Conservation (phyloP, 371 early-diverging fungal species). For the Mortierella sp. region DNA sequence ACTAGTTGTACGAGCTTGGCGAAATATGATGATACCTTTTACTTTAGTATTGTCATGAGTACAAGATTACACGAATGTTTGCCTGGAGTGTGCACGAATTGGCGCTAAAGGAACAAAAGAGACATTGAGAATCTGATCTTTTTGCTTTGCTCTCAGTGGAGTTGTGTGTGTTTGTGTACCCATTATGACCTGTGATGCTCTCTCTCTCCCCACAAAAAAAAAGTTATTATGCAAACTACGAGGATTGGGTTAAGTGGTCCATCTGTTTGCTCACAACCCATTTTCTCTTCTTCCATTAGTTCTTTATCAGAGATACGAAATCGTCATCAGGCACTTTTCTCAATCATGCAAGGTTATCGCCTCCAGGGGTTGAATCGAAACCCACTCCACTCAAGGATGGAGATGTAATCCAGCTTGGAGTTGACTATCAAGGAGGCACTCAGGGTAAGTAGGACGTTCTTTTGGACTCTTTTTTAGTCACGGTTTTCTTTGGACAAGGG, state of each 20-base stretch:
- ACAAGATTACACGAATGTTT: not conserved
- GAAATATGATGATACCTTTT: not conserved
- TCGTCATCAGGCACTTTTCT: slow-evolving; percentile 97
- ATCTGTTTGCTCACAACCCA: not conserved
- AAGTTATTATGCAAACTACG: no score
- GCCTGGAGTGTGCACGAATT: not conserved
- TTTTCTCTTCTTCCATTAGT: slow-evolving; percentile 56
- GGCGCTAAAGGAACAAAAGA: not conserved
- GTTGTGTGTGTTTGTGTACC: no score
- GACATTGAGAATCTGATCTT: not conserved
- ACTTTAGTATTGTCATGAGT: not conserved
- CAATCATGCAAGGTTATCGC: slow-evolving; percentile 90
- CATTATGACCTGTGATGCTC: no score
- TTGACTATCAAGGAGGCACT: slow-evolving; percentile 96
- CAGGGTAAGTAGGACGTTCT: slow-evolving; percentile 66
- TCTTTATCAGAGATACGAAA: slow-evolving; percentile 92
- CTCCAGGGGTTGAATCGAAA: slow-evolving; percentile 87
- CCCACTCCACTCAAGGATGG: slow-evolving; percentile 89
- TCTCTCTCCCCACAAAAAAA: no score
- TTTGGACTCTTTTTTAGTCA: not conserved
- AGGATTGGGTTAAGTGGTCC: not conserved
- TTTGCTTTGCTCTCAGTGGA: no score
- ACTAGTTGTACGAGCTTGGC: not conserved
- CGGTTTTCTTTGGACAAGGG: no score
- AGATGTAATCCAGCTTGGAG: slow-evolving; percentile 94